Evolutionary conservation across 2,329 filamentous ascomycete species (phyloP), one percentile per base, ranked within the genome.

Genomic region (Ophiobolus disseminans): DNA sequence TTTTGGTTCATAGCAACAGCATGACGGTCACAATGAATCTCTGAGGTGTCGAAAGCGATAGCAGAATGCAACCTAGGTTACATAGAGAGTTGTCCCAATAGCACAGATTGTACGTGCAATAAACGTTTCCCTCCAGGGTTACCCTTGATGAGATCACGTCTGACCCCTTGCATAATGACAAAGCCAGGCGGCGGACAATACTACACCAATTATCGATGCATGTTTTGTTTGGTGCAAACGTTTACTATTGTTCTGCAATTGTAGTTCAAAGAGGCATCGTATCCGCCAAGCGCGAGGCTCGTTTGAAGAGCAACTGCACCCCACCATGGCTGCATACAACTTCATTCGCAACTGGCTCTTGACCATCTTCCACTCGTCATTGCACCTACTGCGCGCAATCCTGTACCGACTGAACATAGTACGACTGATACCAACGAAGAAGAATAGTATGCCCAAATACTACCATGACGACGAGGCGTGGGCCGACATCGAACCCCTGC

Each of bases 11-110:
- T 73, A 91, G 88, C 72, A 95, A 95, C 73, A 91, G 86, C 64
- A 91, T 95, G 88, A 95, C 90, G 13, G 90, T 95, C 37, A 95
- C 88, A 5, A 88, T 89, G 64, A 89, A 86, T 68, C 73, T 90
- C 53, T 90, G 62, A 67, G 28, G 21, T 7, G 30, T 13, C 9
- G 30, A 32, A 14, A 14, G 30, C 9, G 10, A 7, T 32, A 32
- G 30, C n/a, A 32, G 30, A 7, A 14, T 3, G n/a, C 3, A n/a
- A n/a, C n/a, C n/a, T n/a, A n/a, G n/a, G n/a, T n/a, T n/a, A n/a
- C n/a, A n/a, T n/a, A n/a, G n/a, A n/a, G n/a, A n/a, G n/a, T n/a
- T n/a, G n/a, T n/a, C n/a, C n/a, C n/a, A n/a, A n/a, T n/a, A n/a
- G n/a, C 25, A 10, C n/a, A 28, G 25, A 28, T 28, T 28, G 25